phyloP scores from a whole-genome alignment of 345 rosid species.

The Gossypium turneri region DNA sequence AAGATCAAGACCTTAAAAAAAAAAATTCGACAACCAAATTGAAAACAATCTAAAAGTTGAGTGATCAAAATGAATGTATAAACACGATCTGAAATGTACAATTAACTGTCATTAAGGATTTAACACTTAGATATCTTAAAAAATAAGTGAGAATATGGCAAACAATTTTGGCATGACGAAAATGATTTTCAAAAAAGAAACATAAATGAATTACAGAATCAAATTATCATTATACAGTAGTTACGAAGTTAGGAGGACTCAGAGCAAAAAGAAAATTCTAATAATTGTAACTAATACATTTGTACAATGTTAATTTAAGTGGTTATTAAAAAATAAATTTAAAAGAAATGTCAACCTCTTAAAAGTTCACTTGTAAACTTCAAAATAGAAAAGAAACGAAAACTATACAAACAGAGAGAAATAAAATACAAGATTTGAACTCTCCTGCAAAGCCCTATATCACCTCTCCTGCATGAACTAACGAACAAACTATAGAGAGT shows the following conservation, averaged over 20 bases:
- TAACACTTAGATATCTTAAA: no score
- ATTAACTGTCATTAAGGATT: no score
- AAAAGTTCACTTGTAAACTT: neutral
- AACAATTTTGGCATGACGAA: no score
- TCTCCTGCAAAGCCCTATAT: neutral
- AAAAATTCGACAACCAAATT: no score
- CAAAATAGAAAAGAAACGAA: neutral
- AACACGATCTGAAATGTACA: no score
- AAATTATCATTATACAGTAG: neutral
- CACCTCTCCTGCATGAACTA: neutral
- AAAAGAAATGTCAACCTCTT: neutral
- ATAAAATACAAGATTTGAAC: neutral
- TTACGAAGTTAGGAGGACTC: neutral
- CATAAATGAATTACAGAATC: no score
- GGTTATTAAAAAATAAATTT: neutral
- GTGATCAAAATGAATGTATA: no score
- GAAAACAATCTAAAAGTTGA: no score
- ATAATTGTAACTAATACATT: neutral
- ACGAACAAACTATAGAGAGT: neutral
- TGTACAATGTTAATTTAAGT: neutral
- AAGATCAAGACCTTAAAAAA: no score
- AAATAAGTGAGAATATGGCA: no score
- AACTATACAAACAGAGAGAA: neutral
- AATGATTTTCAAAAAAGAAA: no score
- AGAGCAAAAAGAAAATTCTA: neutral